These are phyloP conservation scores for Tolypocladium nubicola DNA, from an alignment of 2,329 filamentous ascomycete species.

Conservation along the genomic window DNA sequence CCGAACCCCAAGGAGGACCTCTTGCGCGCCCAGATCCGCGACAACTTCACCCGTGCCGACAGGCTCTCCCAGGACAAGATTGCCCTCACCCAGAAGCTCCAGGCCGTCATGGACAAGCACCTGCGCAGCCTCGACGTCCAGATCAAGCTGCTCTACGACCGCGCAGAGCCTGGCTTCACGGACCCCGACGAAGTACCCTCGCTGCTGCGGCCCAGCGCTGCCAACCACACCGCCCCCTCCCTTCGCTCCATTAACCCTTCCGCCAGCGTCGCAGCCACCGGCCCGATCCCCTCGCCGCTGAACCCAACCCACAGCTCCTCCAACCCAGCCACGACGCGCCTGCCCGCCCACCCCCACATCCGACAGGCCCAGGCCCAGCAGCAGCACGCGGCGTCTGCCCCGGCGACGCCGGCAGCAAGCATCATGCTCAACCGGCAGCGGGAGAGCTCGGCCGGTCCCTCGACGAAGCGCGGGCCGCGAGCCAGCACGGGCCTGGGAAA, in stretches of 20 bases:
- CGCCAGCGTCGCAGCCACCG: slow-evolving; percentile 19
- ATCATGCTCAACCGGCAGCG: slow-evolving; percentile 47
- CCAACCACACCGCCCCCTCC: slow-evolving; percentile 34
- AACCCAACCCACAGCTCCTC: slow-evolving; percentile 20
- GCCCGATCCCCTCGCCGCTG: slow-evolving; percentile 14
- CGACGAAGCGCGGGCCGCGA: slow-evolving; percentile 42
- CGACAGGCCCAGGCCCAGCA: slow-evolving; percentile 40
- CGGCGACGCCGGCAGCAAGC: slow-evolving; percentile 48
- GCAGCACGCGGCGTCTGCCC: slow-evolving; percentile 42
- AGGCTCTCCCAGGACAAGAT: slow-evolving; percentile 67
- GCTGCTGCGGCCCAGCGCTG: slow-evolving; percentile 45
- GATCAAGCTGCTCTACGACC: slow-evolving; percentile 51
- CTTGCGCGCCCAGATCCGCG: slow-evolving; percentile 53
- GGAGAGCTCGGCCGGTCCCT: slow-evolving; percentile 50
- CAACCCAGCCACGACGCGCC: slow-evolving; percentile 31
- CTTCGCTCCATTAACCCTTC: slow-evolving; percentile 32
- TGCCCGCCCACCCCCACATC: slow-evolving; percentile 32
- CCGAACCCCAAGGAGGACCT: slow-evolving; percentile 66
- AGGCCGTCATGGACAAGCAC: slow-evolving; percentile 51
- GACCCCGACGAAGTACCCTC: slow-evolving; percentile 55
- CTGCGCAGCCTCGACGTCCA: slow-evolving; percentile 50
- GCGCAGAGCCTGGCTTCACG: slow-evolving; percentile 49
- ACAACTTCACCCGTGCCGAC: slow-evolving; percentile 59
- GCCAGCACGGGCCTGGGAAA: slow-evolving; percentile 35
- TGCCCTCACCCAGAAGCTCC: slow-evolving; percentile 53